Evolutionary conservation across 352 stramenopile genomes (phyloP), one percentile per base, ranked within the genome.

Genomic region (Elongisporangium senticosum): DNA sequence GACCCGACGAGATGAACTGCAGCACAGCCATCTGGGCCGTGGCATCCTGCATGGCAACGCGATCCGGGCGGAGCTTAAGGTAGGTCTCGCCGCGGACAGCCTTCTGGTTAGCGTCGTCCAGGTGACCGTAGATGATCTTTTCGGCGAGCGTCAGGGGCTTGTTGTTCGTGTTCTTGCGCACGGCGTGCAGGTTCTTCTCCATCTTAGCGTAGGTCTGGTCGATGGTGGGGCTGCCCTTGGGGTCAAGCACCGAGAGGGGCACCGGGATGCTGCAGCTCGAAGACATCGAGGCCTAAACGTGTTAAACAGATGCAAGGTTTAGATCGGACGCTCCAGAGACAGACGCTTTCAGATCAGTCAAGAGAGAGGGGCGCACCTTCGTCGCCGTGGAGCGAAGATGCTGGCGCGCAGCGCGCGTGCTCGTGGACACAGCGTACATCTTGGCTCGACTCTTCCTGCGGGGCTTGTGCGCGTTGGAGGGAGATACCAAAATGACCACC

Each of bases 81-180:
- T 97, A 98, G 23, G 91, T 97, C 74, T 97, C 80, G 24, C 91
- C 91, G 47, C 89, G 84, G 53, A 93, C 87, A 11, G 89, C 77
- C 51, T 86, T 72, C 53, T 85, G 83, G 62, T 87, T 83, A 59
- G 87, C 64, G 65, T 96, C 80, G 65, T 97, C 88, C 74, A 98
- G 79, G 82, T 98, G 91, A 52, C 88, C 88, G 78, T 97, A 98
- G 67, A 98, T 93, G 67, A 98, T 98, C 83, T 98, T 98, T 68
- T 98, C 91, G 49, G 89, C 83, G 49, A 97, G 85, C 62, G 91
- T 98, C 56, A 98, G 63, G 33, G 91, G 91, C 62, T 89, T 89
- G 74, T 94, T 91, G 70, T 84, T 83, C 61, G 79, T 80, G 59
- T 74, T 95, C 79, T 96, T 95, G 80, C 90, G 88, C 61, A 96